Percentiles rank a stretch among this genome's conserved stretches.
These are phyloP conservation scores for Phytopythium cucurbitacearum DNA, from an alignment of 352 stramenopile genomes.

Conservation along the genomic window DNA sequence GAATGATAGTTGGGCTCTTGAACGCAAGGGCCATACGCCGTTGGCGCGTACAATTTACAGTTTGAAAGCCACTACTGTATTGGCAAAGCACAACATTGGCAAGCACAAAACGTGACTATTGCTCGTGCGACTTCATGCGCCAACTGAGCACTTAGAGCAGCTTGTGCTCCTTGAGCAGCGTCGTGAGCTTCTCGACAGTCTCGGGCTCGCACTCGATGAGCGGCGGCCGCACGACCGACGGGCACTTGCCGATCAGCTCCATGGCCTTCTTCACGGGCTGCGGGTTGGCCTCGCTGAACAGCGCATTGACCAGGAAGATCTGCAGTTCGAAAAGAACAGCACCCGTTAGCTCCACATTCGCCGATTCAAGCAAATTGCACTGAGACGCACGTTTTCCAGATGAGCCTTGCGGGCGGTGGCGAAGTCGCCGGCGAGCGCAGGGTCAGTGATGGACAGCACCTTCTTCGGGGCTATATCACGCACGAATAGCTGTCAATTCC, in stretches of 20 bases:
- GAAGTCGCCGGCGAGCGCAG: conserved; percentile 82
- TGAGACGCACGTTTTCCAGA: conserved; percentile 67
- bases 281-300: conserved; percentile 90
- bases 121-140: background rate
- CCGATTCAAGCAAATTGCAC: conserved; percentile 5
- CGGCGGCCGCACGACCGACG: conserved; percentile 63
- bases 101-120: too few species aligned
- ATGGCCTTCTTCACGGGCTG: conserved; percentile 91
- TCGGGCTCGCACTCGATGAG: conserved; percentile 68
- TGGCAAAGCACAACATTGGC: too few species aligned
- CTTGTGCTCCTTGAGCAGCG: conserved; percentile 69
- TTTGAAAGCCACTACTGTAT: too few species aligned
- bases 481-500: conserved; percentile 1
- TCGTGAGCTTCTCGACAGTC: conserved; percentile 58
- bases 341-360: conserved; percentile 75
- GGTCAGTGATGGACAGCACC: conserved; percentile 77
- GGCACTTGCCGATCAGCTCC: conserved; percentile 85
- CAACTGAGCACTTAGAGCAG: conserved; percentile 38
- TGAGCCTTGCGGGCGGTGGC: conserved; percentile 72
- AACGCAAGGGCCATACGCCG: too few species aligned
- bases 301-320: conserved; percentile 89
- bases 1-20: too few species aligned
- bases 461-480: conserved; percentile 62
- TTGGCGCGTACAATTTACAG: too few species aligned
- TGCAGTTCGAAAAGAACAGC: conserved; percentile 7